A percentile compares a stretch with the other conserved stretches of the same genome.
phyloP scores from a whole-genome alignment of 1,284 basidiomycete genomes.

The Agroathelia rolfsii region DNA sequence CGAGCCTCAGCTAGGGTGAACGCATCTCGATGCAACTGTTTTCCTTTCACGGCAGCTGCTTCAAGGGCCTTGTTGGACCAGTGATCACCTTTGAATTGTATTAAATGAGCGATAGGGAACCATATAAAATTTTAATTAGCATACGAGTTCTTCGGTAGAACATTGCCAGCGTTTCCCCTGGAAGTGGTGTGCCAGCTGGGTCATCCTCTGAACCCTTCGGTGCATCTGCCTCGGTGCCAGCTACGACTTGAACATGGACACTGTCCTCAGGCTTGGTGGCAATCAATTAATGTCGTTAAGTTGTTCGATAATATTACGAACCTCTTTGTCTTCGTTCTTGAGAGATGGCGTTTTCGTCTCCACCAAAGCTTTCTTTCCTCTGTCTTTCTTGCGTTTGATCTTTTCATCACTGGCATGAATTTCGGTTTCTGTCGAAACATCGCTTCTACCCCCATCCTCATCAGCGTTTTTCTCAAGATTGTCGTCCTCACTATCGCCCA shows the following conservation, averaged over 20 bases:
- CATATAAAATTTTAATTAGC: too few species aligned
- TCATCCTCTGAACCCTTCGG: slow-evolving; percentile 76
- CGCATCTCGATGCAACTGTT: slow-evolving; percentile 70
- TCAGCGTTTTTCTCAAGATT: slow-evolving; percentile 22
- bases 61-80: slow-evolving; percentile 73
- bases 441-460: slow-evolving; percentile 10
- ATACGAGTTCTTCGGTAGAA: slow-evolving; percentile 78
- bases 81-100: slow-evolving; percentile 59
- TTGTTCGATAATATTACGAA: slow-evolving; percentile 2
- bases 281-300: slow-evolving; percentile 1
- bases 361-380: slow-evolving; percentile 12
- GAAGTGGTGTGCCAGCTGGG: slow-evolving; percentile 71
- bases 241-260: slow-evolving; percentile 52
- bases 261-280: slow-evolving; percentile 28
- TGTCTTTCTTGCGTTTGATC: slow-evolving; percentile 19
- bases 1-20: slow-evolving; percentile 64
- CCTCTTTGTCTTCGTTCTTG: slow-evolving; percentile 13
- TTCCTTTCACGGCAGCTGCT: slow-evolving; percentile 62
- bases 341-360: too few species aligned
- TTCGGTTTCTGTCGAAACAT: slow-evolving; percentile 12
- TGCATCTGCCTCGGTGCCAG: slow-evolving; percentile 58
- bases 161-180: slow-evolving; percentile 79
- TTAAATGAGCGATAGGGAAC: too few species aligned
- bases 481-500: slow-evolving; percentile 18
- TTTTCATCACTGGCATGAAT: slow-evolving; percentile 12